Percentiles rank a stretch among this genome's conserved stretches.
Evolutionary conservation across 2,329 filamentous ascomycete species (phyloP).

Genomic region (Bipolaris victoriae): DNA sequence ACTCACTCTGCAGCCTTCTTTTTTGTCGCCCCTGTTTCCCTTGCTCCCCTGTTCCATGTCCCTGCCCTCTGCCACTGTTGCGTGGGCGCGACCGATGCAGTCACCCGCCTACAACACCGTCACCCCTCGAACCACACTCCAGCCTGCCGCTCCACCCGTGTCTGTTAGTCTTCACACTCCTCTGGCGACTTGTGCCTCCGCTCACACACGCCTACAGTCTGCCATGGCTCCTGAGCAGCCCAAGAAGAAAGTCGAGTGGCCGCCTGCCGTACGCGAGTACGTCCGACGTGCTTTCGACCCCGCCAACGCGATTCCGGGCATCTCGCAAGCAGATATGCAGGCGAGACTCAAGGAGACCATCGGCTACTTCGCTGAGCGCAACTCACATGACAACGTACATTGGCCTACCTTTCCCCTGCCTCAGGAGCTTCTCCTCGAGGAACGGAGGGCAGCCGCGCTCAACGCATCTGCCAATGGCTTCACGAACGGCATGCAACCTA

Average conservation of each 20-base stretch:
- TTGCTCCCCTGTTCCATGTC: conserved; percentile 31
- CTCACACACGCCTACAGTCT: conserved; percentile 28
- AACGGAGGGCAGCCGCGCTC: conserved; percentile 50
- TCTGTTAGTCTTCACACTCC: conserved; percentile 25
- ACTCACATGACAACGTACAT: conserved; percentile 74
- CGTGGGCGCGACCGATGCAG: conserved; percentile 38
- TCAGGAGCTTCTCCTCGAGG: conserved; percentile 78
- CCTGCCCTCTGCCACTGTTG: conserved; percentile 35
- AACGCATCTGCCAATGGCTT: conserved; percentile 36
- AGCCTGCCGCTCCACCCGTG: conserved; percentile 24
- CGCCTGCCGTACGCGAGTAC: conserved; percentile 81
- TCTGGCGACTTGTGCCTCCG: background rate
- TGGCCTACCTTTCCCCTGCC: conserved; percentile 86
- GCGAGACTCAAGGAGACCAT: conserved; percentile 85
- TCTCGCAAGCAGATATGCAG: conserved; percentile 72
- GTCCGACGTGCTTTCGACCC: conserved; percentile 87
- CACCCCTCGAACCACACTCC: conserved; percentile 51
- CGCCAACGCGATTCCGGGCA: conserved; percentile 61
- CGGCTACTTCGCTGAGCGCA: conserved; percentile 75
- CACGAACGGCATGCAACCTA: conserved; percentile 29
- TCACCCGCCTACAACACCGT: conserved; percentile 56
- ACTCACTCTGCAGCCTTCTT: conserved; percentile 24
- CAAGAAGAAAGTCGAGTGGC: conserved; percentile 73
- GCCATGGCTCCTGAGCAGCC: conserved; percentile 21
- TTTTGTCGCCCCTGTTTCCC: conserved; percentile 4